Percentiles rank a stretch among this genome's conserved stretches.
Evolutionary conservation across 257 asterid species (phyloP).

Genomic region (Przewalskia tangutica): DNA sequence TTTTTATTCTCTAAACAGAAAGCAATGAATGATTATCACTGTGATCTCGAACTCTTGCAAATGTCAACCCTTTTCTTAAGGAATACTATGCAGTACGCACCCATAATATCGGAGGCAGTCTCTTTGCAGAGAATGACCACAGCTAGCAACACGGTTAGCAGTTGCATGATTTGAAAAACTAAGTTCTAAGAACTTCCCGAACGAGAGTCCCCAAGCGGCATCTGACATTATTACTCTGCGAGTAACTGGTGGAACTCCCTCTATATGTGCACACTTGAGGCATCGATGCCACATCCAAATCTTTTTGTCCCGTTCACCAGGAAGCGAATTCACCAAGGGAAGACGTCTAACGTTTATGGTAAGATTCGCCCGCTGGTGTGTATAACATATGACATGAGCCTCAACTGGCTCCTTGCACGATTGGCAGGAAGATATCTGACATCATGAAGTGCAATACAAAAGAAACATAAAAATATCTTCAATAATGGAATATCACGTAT

Average conservation of each 20-base stretch:
- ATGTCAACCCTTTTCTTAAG: background rate
- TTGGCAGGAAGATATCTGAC: slow-evolving; percentile 57
- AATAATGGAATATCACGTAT: background rate
- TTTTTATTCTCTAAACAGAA: background rate
- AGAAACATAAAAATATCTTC: background rate
- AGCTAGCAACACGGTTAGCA: slow-evolving; percentile 88
- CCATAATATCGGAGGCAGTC: slow-evolving; percentile 96
- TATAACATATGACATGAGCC: slow-evolving; percentile 78
- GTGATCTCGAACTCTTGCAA: background rate
- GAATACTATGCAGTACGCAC: slow-evolving; percentile 19
- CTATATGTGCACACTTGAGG: slow-evolving; percentile 52
- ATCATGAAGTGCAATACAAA: slow-evolving; percentile 8
- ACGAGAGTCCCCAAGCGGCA: slow-evolving; percentile 98
- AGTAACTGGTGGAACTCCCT: slow-evolving; percentile 84
- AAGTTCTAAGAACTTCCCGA: slow-evolving; percentile 95
- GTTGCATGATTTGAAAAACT: slow-evolving; percentile 89
- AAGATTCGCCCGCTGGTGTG: slow-evolving; percentile 84
- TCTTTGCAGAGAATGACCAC: slow-evolving; percentile 96
- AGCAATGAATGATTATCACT: background rate
- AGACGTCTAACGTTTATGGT: slow-evolving; percentile 60
- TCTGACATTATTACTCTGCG: slow-evolving; percentile 79
- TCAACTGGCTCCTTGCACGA: slow-evolving; percentile 85
- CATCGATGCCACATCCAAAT: slow-evolving; percentile 99
- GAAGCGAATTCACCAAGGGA: slow-evolving; percentile 48
- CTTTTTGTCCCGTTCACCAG: slow-evolving; percentile 82